Conservation (phyloP, 495 filamentous ascomycete species). For the Stereocaulon alpinum region DNA sequence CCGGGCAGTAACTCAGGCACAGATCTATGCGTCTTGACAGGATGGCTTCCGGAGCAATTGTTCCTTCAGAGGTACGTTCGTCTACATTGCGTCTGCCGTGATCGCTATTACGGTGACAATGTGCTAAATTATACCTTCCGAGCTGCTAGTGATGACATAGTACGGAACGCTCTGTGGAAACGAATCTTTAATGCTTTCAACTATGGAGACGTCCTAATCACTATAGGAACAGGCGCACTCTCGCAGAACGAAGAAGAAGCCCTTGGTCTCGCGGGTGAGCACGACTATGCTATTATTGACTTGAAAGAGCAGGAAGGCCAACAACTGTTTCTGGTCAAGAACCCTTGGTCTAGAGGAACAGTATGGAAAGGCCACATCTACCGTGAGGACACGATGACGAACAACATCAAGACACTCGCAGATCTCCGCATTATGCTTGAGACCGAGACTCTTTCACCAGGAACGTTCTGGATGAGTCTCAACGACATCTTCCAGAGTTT, state of each 20-base stretch:
- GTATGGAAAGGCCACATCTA: slow-evolving; percentile 46
- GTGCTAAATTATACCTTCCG: not conserved
- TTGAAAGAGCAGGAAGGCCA: slow-evolving; percentile 56
- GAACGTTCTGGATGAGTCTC: slow-evolving; percentile 85
- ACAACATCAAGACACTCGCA: not conserved
- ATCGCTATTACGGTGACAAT: no score
- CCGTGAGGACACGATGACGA: slow-evolving; percentile 13
- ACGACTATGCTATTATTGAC: slow-evolving; percentile 88
- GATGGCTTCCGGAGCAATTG: slow-evolving; percentile 95
- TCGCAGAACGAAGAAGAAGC: slow-evolving; percentile 60
- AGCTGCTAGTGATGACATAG: slow-evolving; percentile 52
- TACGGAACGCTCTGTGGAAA: slow-evolving; percentile 64
- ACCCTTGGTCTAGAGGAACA: slow-evolving; percentile 83
- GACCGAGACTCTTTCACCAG: slow-evolving; percentile 38
- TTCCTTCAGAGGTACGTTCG: slow-evolving; percentile 59
- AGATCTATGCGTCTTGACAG: slow-evolving; percentile 79
- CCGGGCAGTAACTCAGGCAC: slow-evolving; percentile 97
- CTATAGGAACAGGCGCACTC: slow-evolving; percentile 79
- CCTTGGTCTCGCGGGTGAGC: slow-evolving; percentile 74
- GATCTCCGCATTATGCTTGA: not conserved
- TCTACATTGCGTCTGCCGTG: not conserved
- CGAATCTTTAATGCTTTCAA: slow-evolving; percentile 65
- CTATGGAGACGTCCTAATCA: slow-evolving; percentile 74
- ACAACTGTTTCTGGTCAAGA: slow-evolving; percentile 73
- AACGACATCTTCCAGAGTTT: slow-evolving; percentile 81